A percentile compares a stretch with the other conserved stretches of the same genome.
These are phyloP conservation scores for Phytopythium delawarense DNA, from an alignment of 352 stramenopile genomes.

Conservation along the genomic window DNA sequence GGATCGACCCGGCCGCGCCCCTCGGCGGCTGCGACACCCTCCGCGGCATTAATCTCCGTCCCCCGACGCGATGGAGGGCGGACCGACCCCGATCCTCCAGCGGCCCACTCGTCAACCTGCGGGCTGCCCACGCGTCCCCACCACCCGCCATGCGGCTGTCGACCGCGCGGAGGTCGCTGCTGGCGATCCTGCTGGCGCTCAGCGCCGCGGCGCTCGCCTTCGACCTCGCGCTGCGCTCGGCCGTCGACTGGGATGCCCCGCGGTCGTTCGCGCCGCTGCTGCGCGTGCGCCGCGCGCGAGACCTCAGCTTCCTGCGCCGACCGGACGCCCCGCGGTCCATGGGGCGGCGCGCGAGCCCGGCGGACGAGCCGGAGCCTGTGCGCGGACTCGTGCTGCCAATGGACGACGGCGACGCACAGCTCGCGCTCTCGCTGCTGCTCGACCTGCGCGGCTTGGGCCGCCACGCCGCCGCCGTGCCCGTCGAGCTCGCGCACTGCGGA, in stretches of 20 bases:
- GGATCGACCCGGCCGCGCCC: background rate
- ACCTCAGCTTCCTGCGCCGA: constrained; percentile 15
- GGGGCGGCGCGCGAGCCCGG: too few relatives aligned
- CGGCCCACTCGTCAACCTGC: background rate
- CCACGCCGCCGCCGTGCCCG: constrained; percentile 25
- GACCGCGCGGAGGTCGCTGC: background rate
- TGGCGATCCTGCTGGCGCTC: background rate
- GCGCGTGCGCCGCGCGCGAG: constrained; percentile 8
- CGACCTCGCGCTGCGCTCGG: constrained; percentile 13
- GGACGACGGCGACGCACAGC: constrained; percentile 34
- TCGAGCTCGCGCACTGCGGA: constrained; percentile 53
- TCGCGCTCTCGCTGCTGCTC: constrained; percentile 45
- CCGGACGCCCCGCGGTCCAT: constrained; percentile 1
- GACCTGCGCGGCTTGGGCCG: constrained; percentile 28
- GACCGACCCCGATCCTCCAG: background rate
- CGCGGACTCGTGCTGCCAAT: constrained; percentile 52
- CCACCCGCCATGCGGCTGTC: background rate
- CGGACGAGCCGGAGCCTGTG: background rate
- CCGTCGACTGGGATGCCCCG: constrained; percentile 13
- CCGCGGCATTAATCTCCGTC: background rate
- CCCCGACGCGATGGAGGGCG: background rate
- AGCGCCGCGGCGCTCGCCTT: background rate
- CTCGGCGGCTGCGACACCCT: background rate
- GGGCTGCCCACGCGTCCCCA: background rate
- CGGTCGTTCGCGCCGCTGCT: constrained; percentile 11